Base-by-base conservation (phyloP, 2,329 filamentous ascomycete species). In the Aspergillus intermedius region DNA sequence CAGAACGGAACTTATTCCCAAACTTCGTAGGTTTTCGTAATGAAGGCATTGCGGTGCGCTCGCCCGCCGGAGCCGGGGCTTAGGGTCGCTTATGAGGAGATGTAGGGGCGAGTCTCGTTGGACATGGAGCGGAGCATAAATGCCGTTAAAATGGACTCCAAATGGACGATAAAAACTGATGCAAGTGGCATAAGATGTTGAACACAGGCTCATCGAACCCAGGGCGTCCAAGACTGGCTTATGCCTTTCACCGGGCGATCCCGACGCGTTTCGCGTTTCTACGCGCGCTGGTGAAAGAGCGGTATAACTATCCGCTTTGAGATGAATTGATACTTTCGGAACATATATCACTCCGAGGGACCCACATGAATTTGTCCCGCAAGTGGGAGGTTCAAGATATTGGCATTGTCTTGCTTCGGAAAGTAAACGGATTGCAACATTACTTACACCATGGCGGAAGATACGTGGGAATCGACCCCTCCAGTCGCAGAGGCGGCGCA, bases 11-110 rank as follows among this genome's bases (percentile, higher is more conserved):
- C 54, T 79, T 77, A 52, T 73, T 74, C 61, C 87, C 86, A 77
- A 88, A 86, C 68, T 76, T 71, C 66, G 86, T 88, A 51, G 74
- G 73, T 60, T 74, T 73, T 59, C 73, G 66, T 40, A 37, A 37
- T 52, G 70, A 63, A 64, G 74, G 71, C 74, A 77, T 77, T 58
- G 56, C 59, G 61, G 54, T 52, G 52, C 52, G 55, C 53, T 50
- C 51, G 56, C 59, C 61, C 58, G 37, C 54, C 43, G 49, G 52
- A 56, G 51, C 37, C 17, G 53, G 59, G 57, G 48, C 51, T 60
- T 47, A 50, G 51, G 52, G 52, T 59, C 56, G 51, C 50, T 54
- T 44, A 47, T 25, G 23, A 43, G 22, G 48, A 28, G 25, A 49
- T 53, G 40, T 48, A 48, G 55, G 46, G 45, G 35, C 25, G 49